These are phyloP conservation scores for Nephelium lappaceum DNA, from an alignment of 345 rosid species.

Conservation along the genomic window DNA sequence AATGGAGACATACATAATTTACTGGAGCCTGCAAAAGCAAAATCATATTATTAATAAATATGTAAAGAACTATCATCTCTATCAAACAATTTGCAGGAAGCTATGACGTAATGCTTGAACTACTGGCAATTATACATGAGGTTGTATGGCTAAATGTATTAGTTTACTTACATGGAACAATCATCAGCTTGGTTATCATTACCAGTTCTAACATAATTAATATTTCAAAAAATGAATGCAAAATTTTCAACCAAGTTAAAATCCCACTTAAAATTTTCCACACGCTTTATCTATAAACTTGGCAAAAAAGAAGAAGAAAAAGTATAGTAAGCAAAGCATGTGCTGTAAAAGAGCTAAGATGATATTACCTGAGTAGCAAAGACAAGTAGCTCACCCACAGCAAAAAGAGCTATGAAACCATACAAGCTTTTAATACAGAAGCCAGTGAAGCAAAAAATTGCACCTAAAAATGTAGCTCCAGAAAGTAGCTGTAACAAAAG, in stretches of 20 bases:
- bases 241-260: constrained; percentile 7
- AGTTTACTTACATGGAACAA: background rate
- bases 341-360: background rate
- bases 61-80: background rate
- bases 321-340: constrained; percentile 5
- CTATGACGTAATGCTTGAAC: background rate
- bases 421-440: constrained; percentile 78
- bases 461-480: constrained; percentile 75
- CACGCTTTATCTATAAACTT: background rate
- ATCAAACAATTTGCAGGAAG: constrained; percentile 1
- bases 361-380: constrained; percentile 90
- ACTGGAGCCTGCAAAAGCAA: constrained; percentile 77
- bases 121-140: background rate
- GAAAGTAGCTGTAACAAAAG: constrained; percentile 72
- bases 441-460: constrained; percentile 75
- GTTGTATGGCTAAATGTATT: background rate
- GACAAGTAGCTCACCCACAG: constrained; percentile 85
- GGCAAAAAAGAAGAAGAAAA: background rate
- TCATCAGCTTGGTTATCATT: background rate
- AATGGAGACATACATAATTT: constrained; percentile 89
- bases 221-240: background rate
- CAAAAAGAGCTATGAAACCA: constrained; percentile 70
- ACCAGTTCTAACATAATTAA: background rate
- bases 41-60: background rate
- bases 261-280: constrained; percentile 9